Evolutionary conservation across 2,329 filamentous ascomycete genomes (phyloP), one percentile per base, ranked within the genome.

Genomic region (Colletotrichum falcatum): DNA sequence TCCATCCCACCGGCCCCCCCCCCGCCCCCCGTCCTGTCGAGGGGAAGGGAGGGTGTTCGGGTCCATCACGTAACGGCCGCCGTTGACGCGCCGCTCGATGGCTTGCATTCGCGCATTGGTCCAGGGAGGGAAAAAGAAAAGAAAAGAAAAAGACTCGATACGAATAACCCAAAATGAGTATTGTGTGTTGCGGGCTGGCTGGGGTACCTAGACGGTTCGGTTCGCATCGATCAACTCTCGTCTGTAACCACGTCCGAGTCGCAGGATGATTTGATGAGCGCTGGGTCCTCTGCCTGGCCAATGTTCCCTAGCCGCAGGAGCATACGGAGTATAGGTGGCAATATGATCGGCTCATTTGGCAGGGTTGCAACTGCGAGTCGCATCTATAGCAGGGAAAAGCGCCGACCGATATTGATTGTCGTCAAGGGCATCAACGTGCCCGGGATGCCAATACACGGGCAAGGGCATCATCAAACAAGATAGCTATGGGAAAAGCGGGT

Each of bases 291-390:
- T 33, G 16, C 54, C 23, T 48, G 35, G 12, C 37, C 49, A 48
- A 42, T 33, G 46, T 49, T 51, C 35, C 56, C 30, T 39, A 49
- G 46, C 58, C 53, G 46, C 53, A 30, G 5, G 26, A 37, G 35
- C 20, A 30, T 48, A 59, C 42, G 18, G 42, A 20, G 11, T n/a
- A n/a, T n/a, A 11, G 42, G 18, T 11, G 8, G 20, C 9, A 12
- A 46, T 60, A 55, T 60, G 65, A 64, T 64, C 65, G 53, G 35
- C 68, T 64, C 48, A 64, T 65, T 71, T 65, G 18, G 8, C 37
- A 44, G 37, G 65, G 65, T 64, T 65, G 56, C 56, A 23, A 23
- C 35, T 26, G 56, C 44, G 26, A 59, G 62, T 53, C 53, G 20
- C 49, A 30, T 14, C 30, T 59, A 51, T 54, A 62, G 48, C 39